Base-by-base conservation (phyloP, 371 early-diverging fungal genomes). In the Rhizopus sp. region DNA sequence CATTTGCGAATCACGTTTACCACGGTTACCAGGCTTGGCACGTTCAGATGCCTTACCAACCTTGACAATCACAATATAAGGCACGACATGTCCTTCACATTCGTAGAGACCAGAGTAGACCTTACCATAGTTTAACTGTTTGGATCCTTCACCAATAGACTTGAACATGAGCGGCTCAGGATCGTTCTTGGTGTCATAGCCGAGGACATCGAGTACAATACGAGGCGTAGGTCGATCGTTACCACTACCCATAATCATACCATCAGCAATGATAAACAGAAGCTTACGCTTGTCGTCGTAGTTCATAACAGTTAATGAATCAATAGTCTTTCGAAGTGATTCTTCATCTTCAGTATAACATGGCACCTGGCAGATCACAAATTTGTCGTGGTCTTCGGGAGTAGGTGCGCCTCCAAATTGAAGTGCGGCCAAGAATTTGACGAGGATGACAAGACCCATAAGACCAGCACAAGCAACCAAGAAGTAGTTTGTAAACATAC, bases 1-100 rank as follows among this genome's bases (percentile, higher is more conserved):
- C 75, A 99, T 88, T 82, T 99, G 99, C 33, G 98, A 96, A 81
- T 99, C 99, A 67, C 99, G 92, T 83, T 99, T 99, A 64, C 99
- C 99, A 44, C 99, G 83, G 73, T 99, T 99, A n/a, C 97, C 98
- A 8, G 95, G 88, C 68, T 90, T 92, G 52, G 82, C 80, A 54
- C 86, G 82, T 69, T 93, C 93, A 17, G 81, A 82, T 0, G 90
- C 87, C 33, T 83, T 85, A 52, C 99, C 99, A 44, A 88, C 88
- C 83, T 99, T 99, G 73, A 90, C 94, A 5, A 99, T 83, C 1
- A 98, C 94, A 55, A 99, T 77, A 62, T 93, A 98, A 0, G 98
- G 97, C 5, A 97, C 91, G 39, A 90, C 85, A 50, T 92, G 94
- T 8, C 93, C 97, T 60, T 82, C 87, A 55, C 86, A 84, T 67